Percentiles rank a stretch among this genome's conserved stretches.
These are phyloP conservation scores for Lojkania enalia DNA, from an alignment of 2,329 filamentous ascomycete genomes.

Conservation along the genomic window DNA sequence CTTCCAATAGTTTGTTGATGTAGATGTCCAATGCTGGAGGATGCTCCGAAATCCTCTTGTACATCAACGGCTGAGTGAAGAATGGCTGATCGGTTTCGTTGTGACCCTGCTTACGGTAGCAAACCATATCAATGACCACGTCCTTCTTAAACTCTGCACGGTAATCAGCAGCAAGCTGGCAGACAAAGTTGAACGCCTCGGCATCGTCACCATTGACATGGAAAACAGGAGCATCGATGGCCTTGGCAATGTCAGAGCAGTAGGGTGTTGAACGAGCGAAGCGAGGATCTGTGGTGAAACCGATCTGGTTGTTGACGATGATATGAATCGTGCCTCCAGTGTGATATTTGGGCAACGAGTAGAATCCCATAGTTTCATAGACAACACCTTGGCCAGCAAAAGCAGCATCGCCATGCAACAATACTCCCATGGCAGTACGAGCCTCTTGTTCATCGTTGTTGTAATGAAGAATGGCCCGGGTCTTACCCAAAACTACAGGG, in stretches of 20 bases:
- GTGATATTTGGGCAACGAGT: conserved; percentile 92
- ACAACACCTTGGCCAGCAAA: conserved; percentile 96
- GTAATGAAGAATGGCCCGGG: conserved; percentile 96
- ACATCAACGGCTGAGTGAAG: conserved; percentile 99
- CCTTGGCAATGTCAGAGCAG: conserved; percentile 99
- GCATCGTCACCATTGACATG: conserved; percentile 99
- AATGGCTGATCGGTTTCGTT: conserved; percentile 99
- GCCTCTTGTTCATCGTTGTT: conserved; percentile 94
- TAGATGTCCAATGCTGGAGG: conserved; percentile 87
- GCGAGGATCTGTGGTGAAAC: conserved; percentile 97
- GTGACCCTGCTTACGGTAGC: conserved; percentile 98
- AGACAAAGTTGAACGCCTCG: conserved; percentile 97
- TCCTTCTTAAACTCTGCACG: conserved; percentile 98
- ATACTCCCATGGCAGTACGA: conserved; percentile 88
- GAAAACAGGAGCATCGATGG: conserved; percentile 97
- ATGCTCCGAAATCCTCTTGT: conserved; percentile 92
- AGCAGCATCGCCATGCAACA: conserved; percentile 95
- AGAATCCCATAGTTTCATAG: conserved; percentile 98
- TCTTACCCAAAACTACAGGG: conserved; percentile 96
- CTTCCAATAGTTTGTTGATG: conserved; percentile 83
- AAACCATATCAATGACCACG: conserved; percentile 96
- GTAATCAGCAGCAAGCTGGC: conserved; percentile 96
- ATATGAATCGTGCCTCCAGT: conserved; percentile 97
- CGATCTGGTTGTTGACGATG: conserved; percentile 99
- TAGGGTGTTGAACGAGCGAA: conserved; percentile 97